Conservation (phyloP, 1,284 basidiomycete genomes). For the Ceratobasidium sp. region DNA sequence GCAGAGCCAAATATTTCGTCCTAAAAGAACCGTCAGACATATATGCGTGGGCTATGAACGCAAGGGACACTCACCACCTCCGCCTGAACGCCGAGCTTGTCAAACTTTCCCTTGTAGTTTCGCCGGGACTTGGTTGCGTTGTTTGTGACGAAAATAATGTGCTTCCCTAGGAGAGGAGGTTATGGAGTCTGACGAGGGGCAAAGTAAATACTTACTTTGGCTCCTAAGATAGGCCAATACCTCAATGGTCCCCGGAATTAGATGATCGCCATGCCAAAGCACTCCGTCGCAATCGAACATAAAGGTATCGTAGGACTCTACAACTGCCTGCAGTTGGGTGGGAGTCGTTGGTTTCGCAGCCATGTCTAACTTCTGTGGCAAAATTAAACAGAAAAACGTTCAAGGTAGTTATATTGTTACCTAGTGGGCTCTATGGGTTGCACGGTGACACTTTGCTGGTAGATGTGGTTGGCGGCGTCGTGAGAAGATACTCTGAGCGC, state of each 20-base stretch:
- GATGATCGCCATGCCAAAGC: slow-evolving; percentile 87
- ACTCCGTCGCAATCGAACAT: slow-evolving; percentile 98
- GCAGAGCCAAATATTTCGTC: slow-evolving; percentile 97
- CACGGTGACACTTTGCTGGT: neutral
- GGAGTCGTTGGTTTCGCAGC: slow-evolving; percentile 32
- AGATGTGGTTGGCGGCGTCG: neutral
- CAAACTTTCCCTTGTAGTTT: slow-evolving; percentile 92
- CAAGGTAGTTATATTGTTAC: neutral
- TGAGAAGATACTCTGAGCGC: neutral
- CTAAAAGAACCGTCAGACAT: slow-evolving; percentile 59
- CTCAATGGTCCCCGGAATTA: slow-evolving; percentile 81
- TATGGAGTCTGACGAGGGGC: neutral
- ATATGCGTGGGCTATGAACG: slow-evolving; percentile 14
- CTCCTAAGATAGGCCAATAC: slow-evolving; percentile 76
- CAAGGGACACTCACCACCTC: slow-evolving; percentile 72
- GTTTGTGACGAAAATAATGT: slow-evolving; percentile 95
- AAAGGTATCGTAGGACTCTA: slow-evolving; percentile 90
- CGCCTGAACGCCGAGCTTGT: slow-evolving; percentile 87
- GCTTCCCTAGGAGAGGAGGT: slow-evolving; percentile 72
- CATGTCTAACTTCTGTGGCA: slow-evolving; percentile 11
- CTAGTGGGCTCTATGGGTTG: neutral
- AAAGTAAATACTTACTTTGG: slow-evolving; percentile 64
- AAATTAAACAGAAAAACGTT: neutral
- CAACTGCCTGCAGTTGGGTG: slow-evolving; percentile 57
- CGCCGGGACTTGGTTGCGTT: slow-evolving; percentile 95